A percentile compares a stretch with the other conserved stretches of the same genome.
These are phyloP conservation scores for Xylariaceae sp. DNA, from an alignment of 2,329 filamentous ascomycete genomes.

Conservation along the genomic window DNA sequence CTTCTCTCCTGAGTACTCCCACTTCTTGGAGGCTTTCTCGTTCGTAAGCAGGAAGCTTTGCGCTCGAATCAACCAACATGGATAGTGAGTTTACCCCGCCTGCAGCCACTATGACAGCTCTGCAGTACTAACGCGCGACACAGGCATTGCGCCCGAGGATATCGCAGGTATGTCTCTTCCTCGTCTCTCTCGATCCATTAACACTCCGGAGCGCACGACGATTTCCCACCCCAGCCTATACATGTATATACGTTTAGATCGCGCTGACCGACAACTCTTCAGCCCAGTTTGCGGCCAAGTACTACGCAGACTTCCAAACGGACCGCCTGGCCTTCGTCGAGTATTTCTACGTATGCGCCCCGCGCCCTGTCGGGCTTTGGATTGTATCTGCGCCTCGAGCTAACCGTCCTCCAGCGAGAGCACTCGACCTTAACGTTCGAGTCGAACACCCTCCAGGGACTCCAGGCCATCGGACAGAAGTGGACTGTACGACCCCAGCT, in stretches of 20 bases:
- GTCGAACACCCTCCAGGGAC: conserved; percentile 69
- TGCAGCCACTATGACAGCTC: not conserved
- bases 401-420: conserved; percentile 63
- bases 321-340: conserved; percentile 25
- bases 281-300: conserved; percentile 29
- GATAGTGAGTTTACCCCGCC: conserved; percentile 22
- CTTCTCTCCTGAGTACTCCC: not conserved
- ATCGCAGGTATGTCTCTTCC: conserved; percentile 25
- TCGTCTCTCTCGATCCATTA: not conserved
- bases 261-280: not conserved
- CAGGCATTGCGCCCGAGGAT: conserved; percentile 29
- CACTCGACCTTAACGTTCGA: conserved; percentile 96
- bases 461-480: conserved; percentile 75
- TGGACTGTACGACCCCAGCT: conserved; percentile 65
- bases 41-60: not conserved
- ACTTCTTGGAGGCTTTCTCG: not conserved
- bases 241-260: not conserved
- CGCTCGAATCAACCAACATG: conserved; percentile 16
- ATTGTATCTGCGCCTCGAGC: conserved; percentile 8
- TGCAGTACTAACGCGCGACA: conserved; percentile 17
- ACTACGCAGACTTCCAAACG: conserved; percentile 26
- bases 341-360: conserved; percentile 30
- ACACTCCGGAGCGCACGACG: not conserved
- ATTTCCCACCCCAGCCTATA: not conserved
- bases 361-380: conserved; percentile 9